Evolutionary conservation across 2,329 filamentous ascomycete species (phyloP).

Genomic region (Phaeophleospora eucalypticola): DNA sequence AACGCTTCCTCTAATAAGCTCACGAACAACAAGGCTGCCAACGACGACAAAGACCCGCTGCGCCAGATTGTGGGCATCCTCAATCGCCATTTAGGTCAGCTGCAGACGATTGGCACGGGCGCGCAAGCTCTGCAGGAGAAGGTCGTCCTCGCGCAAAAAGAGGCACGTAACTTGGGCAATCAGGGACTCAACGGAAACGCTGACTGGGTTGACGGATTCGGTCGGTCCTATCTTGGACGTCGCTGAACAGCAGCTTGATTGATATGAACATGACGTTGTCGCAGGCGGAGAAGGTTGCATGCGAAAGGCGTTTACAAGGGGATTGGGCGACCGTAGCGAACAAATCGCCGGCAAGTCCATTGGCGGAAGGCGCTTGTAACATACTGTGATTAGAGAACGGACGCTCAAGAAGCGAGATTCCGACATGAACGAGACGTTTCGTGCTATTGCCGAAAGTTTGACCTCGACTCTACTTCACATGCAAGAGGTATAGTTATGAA

Average conservation of each 20-base stretch:
- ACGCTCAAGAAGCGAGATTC: too few species aligned
- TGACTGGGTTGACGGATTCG: slow-evolving; percentile 82
- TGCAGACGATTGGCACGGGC: slow-evolving; percentile 90
- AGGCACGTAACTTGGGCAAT: slow-evolving; percentile 56
- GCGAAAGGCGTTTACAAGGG: neutral
- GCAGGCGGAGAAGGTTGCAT: neutral
- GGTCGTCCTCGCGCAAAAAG: slow-evolving; percentile 76
- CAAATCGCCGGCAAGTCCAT: neutral
- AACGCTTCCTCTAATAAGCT: slow-evolving; percentile 87
- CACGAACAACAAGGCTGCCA: slow-evolving; percentile 69
- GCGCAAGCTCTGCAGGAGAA: slow-evolving; percentile 76
- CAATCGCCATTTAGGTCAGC: slow-evolving; percentile 84
- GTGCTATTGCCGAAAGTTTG: neutral
- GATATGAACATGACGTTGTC: neutral
- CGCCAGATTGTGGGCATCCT: slow-evolving; percentile 94
- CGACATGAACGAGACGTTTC: too few species aligned
- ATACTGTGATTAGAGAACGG: neutral
- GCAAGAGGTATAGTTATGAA: too few species aligned
- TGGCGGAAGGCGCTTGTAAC: neutral
- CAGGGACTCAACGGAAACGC: slow-evolving; percentile 47
- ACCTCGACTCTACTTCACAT: too few species aligned
- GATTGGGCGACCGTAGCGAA: neutral
- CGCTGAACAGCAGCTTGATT: slow-evolving; percentile 35
- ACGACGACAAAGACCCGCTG: slow-evolving; percentile 65
- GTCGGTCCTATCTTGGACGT: slow-evolving; percentile 77